Evolutionary conservation across 2,329 filamentous ascomycete genomes (phyloP).

Genomic region (Stromatinia cepivora): DNA sequence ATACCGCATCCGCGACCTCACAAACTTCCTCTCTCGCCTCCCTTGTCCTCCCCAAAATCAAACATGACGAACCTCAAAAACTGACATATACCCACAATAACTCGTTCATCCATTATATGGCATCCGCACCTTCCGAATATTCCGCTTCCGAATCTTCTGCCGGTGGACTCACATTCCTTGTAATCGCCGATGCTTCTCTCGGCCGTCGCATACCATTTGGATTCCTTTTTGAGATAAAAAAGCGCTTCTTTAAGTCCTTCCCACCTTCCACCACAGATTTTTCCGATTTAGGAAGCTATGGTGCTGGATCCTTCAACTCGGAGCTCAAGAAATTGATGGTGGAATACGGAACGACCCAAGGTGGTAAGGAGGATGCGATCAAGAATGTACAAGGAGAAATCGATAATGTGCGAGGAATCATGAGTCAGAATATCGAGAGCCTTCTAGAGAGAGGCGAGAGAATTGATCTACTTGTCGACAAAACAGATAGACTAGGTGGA

Average conservation of each 20-base stretch:
- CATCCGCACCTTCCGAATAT: slow-evolving; percentile 73
- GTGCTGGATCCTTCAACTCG: slow-evolving; percentile 82
- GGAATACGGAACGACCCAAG: slow-evolving; percentile 77
- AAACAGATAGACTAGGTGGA: slow-evolving; percentile 88
- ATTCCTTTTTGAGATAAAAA: slow-evolving; percentile 87
- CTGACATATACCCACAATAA: slow-evolving; percentile 91
- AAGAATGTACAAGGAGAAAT: slow-evolving; percentile 84
- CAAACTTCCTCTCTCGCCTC: slow-evolving; percentile 86
- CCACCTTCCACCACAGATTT: slow-evolving; percentile 69
- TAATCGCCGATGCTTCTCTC: slow-evolving; percentile 77
- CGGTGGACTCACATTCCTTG: slow-evolving; percentile 86
- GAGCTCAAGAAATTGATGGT: slow-evolving; percentile 77
- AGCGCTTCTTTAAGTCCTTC: slow-evolving; percentile 76
- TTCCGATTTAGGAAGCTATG: slow-evolving; percentile 78
- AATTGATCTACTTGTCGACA: slow-evolving; percentile 91
- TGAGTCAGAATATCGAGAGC: slow-evolving; percentile 93
- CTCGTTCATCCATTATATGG: slow-evolving; percentile 94
- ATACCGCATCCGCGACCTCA: slow-evolving; percentile 80
- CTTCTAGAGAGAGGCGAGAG: slow-evolving; percentile 87
- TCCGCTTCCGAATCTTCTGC: slow-evolving; percentile 56
- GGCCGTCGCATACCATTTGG: slow-evolving; percentile 90
- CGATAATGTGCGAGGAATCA: slow-evolving; percentile 86
- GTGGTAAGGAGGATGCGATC: slow-evolving; percentile 77
- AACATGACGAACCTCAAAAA: slow-evolving; percentile 77
- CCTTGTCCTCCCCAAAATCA: slow-evolving; percentile 92